These are phyloP conservation scores for Edaphochlamys debaryana DNA, from an alignment of 139 green algal species.

Conservation along the genomic window DNA sequence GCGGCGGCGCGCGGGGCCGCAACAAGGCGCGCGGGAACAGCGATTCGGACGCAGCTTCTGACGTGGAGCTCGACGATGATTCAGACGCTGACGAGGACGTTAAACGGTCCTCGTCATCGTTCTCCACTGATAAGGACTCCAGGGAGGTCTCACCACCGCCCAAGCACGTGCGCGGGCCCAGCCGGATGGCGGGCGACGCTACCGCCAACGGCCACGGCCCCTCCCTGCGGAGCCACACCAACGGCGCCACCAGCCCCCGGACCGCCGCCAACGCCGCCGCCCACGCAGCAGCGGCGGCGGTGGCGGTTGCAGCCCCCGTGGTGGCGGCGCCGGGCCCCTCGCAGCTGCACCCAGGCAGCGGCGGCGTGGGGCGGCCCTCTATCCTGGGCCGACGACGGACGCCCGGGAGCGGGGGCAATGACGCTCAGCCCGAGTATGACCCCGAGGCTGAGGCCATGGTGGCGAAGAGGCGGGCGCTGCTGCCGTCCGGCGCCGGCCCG, in stretches of 20 bases:
- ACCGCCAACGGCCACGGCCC: not conserved
- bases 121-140: not conserved
- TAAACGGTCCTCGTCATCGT: slow-evolving; percentile 18
- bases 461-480: slow-evolving; percentile 13
- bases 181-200: too few species aligned
- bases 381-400: too few species aligned
- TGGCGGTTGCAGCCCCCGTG: not conserved
- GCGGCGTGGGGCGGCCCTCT: too few species aligned
- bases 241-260: not conserved
- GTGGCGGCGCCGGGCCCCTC: too few species aligned
- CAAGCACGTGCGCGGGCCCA: too few species aligned
- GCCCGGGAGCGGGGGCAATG: too few species aligned
- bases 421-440: too few species aligned
- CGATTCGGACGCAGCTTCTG: slow-evolving; percentile 4
- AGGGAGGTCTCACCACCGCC: too few species aligned
- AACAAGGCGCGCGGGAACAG: not conserved
- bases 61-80: slow-evolving; percentile 8
- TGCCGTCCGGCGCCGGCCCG: not conserved
- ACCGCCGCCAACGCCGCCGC: not conserved
- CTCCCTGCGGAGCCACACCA: not conserved
- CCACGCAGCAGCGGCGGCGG: not conserved
- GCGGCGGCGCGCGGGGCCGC: not conserved
- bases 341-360: too few species aligned
- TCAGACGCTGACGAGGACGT: not conserved
- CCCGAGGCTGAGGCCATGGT: too few species aligned